These are phyloP conservation scores for Amborella trichopoda DNA, from an alignment of 164 flowering plant genomes.

Conservation along the genomic window DNA sequence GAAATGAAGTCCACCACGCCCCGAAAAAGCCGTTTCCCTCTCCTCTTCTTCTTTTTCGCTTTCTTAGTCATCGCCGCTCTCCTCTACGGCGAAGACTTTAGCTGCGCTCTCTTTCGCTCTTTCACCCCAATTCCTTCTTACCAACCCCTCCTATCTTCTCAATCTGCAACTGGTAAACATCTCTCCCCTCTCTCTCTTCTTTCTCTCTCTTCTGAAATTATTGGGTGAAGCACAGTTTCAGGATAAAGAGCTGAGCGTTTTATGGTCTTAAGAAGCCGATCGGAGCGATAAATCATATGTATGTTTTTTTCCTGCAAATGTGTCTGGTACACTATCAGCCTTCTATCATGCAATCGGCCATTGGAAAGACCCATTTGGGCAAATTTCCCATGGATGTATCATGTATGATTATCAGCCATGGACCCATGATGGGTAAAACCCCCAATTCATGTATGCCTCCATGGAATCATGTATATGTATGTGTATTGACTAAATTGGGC, in stretches of 20 bases:
- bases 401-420: no score
- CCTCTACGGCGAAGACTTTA: slow-evolving; percentile 48
- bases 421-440: no score
- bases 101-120: slow-evolving; percentile 26
- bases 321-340: no score
- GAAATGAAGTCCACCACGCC: slow-evolving; percentile 34
- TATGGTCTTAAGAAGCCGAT: not conserved
- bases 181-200: not conserved
- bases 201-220: not conserved
- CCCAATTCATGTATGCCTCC: no score
- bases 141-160: not conserved
- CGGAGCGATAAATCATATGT: not conserved
- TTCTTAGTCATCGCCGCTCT: slow-evolving; percentile 52
- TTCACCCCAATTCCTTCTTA: slow-evolving; percentile 7
- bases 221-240: not conserved
- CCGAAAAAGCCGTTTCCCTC: slow-evolving; percentile 41
- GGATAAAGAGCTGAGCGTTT: not conserved
- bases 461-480: no score
- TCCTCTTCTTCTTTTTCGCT: slow-evolving; percentile 38
- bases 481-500: no score
- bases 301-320: no score
- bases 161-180: slow-evolving; percentile 26
- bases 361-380: no score
- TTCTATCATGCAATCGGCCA: no score
- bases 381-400: no score